phyloP scores from a whole-genome alignment of 192 early-diverging fungal genomes.

The Podila horticola region DNA sequence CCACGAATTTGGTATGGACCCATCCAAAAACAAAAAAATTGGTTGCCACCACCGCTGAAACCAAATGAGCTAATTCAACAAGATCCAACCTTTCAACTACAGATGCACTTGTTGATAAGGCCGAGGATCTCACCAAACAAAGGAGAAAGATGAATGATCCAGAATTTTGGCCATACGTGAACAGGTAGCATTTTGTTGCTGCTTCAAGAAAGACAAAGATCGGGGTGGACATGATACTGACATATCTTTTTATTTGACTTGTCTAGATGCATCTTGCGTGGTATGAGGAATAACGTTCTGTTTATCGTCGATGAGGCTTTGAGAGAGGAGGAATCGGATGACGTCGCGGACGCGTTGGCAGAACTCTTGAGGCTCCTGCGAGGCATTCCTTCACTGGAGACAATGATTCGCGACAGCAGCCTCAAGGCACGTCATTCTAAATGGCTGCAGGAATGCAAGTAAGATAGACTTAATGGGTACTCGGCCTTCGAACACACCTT shows the following conservation, averaged over 20 bases:
- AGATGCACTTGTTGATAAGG: conserved; percentile 15
- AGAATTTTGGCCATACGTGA: conserved; percentile 42
- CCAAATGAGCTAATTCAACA: neutral
- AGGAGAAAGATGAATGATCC: conserved; percentile 14
- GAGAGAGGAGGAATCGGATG: conserved; percentile 31
- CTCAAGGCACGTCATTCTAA: conserved; percentile 9
- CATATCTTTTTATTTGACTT: neutral
- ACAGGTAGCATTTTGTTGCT: conserved; percentile 8
- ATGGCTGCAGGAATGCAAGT: conserved; percentile 41
- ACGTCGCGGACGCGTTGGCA: conserved; percentile 21
- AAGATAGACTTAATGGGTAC: neutral
- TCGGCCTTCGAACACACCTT: too few species aligned
- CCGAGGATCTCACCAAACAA: conserved; percentile 10
- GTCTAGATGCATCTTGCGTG: conserved; percentile 34
- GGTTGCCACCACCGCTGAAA: neutral
- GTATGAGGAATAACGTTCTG: conserved; percentile 21
- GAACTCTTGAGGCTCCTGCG: conserved; percentile 16
- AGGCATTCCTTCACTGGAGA: conserved; percentile 20
- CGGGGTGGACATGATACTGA: neutral
- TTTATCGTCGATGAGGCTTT: conserved; percentile 41
- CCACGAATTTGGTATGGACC: conserved; percentile 22
- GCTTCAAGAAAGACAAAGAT: neutral
- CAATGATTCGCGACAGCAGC: conserved; percentile 11
- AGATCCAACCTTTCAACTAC: neutral
- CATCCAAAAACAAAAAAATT: neutral